Evolutionary conservation across 441 rosid genomes (phyloP).

Genomic region (Cnidoscolus chayamansa): DNA sequence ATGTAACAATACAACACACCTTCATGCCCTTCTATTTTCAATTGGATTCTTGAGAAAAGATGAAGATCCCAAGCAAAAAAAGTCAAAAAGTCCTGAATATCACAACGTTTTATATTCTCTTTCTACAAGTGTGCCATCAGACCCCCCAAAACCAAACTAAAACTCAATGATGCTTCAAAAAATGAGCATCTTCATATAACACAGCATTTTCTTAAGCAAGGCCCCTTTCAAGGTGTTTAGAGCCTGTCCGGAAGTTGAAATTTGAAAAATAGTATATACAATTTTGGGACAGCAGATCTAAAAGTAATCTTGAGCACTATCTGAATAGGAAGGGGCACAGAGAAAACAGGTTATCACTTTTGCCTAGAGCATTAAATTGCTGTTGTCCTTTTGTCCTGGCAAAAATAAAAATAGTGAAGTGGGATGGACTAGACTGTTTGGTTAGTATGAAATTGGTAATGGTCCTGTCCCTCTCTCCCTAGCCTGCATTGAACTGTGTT

Average conservation of each 20-base stretch:
- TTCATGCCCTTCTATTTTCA: background rate
- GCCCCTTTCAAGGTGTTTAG: background rate
- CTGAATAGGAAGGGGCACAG: background rate
- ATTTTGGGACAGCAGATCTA: background rate
- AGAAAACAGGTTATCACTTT: constrained; percentile 7
- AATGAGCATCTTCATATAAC: background rate
- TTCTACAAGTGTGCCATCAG: background rate
- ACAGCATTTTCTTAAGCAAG: background rate
- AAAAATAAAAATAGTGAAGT: constrained; percentile 1
- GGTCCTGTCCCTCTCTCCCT: constrained; percentile 2
- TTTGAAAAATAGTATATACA: too few relatives aligned
- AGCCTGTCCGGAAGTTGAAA: too few relatives aligned
- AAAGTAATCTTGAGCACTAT: background rate
- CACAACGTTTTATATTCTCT: background rate
- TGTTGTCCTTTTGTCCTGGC: constrained; percentile 18
- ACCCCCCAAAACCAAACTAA: background rate
- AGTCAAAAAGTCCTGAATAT: background rate
- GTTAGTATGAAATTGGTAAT: constrained; percentile 20
- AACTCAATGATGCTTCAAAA: too few relatives aligned
- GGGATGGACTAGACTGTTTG: constrained; percentile 1
- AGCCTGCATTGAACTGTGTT: background rate
- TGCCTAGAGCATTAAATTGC: constrained; percentile 26
- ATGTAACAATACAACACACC: constrained; percentile 15
- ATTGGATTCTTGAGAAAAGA: background rate
- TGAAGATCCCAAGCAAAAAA: background rate